A percentile compares a stretch with the other conserved stretches of the same genome.
Conservation (phyloP, 176 grass and related monocot genomes). For the Musa itinerans region DNA sequence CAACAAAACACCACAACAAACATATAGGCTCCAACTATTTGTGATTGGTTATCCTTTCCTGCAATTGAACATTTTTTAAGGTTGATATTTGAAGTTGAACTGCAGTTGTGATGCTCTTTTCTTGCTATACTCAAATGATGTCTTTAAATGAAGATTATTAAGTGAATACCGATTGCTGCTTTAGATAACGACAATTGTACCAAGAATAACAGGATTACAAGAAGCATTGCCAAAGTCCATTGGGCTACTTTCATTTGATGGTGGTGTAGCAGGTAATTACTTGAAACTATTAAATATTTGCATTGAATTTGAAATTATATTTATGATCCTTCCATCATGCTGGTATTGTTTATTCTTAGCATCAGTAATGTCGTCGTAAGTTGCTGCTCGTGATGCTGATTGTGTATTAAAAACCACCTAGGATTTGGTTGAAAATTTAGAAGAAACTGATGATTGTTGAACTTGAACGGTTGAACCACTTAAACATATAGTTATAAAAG, state of each 20-base stretch:
- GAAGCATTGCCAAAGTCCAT: constrained; percentile 89
- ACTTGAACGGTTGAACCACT: too few species aligned
- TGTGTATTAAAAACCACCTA: too few species aligned
- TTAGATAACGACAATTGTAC: constrained; percentile 85
- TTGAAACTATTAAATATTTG: constrained; percentile 2
- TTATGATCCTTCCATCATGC: not conserved
- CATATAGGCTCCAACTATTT: not conserved
- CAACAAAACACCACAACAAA: not conserved
- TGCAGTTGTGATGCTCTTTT: not conserved
- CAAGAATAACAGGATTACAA: constrained; percentile 75
- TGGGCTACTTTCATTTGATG: constrained; percentile 93
- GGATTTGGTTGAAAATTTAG: too few species aligned
- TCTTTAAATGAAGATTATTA: not conserved
- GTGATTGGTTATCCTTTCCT: not conserved
- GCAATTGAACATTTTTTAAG: not conserved
- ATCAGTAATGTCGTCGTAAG: not conserved
- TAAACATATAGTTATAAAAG: too few species aligned
- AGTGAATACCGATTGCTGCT: constrained; percentile 17
- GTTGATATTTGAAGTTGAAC: not conserved
- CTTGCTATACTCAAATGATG: constrained; percentile 18
- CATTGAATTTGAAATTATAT: not conserved
- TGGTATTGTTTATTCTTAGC: not conserved
- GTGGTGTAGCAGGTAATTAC: constrained; percentile 73
- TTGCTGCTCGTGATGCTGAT: too few species aligned
- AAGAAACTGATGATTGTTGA: too few species aligned